Percentiles rank a stretch among this genome's conserved stretches.
phyloP scores from a whole-genome alignment of 23 red algal genomes.

The Agarophyton chilense region DNA sequence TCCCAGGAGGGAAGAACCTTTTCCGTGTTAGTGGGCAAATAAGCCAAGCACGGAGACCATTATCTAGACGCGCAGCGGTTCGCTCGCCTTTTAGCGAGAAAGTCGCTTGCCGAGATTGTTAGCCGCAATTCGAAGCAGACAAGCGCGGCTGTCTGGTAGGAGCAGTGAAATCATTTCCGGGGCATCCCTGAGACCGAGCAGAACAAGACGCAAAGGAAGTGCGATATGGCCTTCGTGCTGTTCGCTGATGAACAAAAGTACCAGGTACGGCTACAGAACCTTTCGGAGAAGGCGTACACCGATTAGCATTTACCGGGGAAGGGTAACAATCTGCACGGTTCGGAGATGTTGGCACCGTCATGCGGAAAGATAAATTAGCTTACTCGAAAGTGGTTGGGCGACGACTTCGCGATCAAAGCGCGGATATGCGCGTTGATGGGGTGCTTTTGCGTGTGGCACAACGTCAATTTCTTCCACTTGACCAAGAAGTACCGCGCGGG shows the following conservation, averaged over 20 bases:
- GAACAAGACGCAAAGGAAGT: not conserved
- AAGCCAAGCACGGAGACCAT: not conserved
- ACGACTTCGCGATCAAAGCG: not conserved
- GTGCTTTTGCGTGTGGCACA: not conserved
- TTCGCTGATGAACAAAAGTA: not conserved
- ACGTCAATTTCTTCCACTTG: not conserved
- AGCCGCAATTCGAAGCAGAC: not conserved
- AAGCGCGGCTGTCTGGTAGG: not conserved
- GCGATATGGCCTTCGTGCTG: not conserved
- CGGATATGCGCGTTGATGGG: not conserved
- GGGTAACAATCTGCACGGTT: not conserved
- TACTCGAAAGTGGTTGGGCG: not conserved
- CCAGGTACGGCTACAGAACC: not conserved
- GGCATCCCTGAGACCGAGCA: not conserved
- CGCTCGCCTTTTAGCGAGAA: not conserved
- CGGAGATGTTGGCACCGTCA: not conserved
- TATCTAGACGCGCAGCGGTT: not conserved
- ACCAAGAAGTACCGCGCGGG: not conserved
- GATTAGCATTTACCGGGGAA: not conserved
- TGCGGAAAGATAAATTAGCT: not conserved
- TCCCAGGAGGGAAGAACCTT: not conserved
- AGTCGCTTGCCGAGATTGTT: not conserved
- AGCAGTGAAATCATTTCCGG: not conserved
- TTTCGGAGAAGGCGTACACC: not conserved
- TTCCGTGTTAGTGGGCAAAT: not conserved